Evolutionary conservation across 1,284 basidiomycete genomes (phyloP).

Genomic region (Tylopilus orsonianus): DNA sequence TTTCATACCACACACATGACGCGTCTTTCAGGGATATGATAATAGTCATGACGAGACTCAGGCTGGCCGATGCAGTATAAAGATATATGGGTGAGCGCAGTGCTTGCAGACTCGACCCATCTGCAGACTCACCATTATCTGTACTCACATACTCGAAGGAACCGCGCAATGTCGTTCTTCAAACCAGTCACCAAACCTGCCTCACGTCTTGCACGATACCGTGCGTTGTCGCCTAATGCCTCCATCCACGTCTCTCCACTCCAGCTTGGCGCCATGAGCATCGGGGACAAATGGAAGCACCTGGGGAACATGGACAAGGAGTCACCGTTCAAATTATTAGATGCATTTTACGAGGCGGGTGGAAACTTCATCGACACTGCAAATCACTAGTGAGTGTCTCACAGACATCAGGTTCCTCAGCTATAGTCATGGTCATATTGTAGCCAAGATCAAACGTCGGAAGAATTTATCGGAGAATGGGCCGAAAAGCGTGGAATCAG

Average conservation of each 20-base stretch:
- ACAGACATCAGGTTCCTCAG: background rate
- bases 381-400: slow-evolving; percentile 40
- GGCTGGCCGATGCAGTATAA: too few species aligned
- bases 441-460: slow-evolving; percentile 51
- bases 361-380: slow-evolving; percentile 61
- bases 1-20: too few species aligned
- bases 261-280: slow-evolving; percentile 52
- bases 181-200: slow-evolving; percentile 23
- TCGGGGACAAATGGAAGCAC: slow-evolving; percentile 44
- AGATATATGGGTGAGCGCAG: too few species aligned
- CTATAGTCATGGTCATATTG: background rate
- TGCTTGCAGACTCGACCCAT: too few species aligned
- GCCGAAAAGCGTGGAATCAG: slow-evolving; percentile 47
- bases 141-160: too few species aligned
- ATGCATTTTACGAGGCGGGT: slow-evolving; percentile 47
- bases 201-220: slow-evolving; percentile 41
- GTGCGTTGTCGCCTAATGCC: slow-evolving; percentile 40
- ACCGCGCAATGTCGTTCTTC: slow-evolving; percentile 9
- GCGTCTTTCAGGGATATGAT: too few species aligned
- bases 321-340: slow-evolving; percentile 47
- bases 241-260: slow-evolving; percentile 49
- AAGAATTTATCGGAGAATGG: slow-evolving; percentile 60
- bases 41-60: too few species aligned
- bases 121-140: too few species aligned
- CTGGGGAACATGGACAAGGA: slow-evolving; percentile 46